Conservation (phyloP, 495 filamentous ascomycete species). For the Xylaria telfairii region DNA sequence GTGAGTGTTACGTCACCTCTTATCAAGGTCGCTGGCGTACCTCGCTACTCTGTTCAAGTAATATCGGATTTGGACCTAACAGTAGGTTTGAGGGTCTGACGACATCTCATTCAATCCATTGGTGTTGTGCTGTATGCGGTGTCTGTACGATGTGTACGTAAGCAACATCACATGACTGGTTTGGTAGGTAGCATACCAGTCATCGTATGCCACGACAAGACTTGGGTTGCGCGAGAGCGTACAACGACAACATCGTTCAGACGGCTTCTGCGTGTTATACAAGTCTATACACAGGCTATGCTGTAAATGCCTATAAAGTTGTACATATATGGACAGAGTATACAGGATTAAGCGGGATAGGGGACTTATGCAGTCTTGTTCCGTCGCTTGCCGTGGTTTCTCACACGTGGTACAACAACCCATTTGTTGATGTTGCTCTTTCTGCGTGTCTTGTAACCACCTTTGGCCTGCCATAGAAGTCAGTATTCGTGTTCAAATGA, state of each 20-base stretch:
- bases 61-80: background rate
- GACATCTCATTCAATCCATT: background rate
- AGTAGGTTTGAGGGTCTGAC: background rate
- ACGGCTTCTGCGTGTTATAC: slow-evolving; percentile 34
- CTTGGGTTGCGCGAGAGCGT: background rate
- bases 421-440: slow-evolving; percentile 77
- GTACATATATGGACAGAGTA: slow-evolving; percentile 39
- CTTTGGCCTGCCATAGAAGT: slow-evolving; percentile 73
- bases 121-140: background rate
- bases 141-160: background rate
- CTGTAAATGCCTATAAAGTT: slow-evolving; percentile 27
- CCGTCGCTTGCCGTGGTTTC: slow-evolving; percentile 78
- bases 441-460: slow-evolving; percentile 92
- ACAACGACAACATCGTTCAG: background rate
- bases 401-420: slow-evolving; percentile 73
- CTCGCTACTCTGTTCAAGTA: background rate
- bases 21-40: background rate
- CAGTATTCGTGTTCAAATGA: slow-evolving; percentile 34
- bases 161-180: background rate
- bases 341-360: slow-evolving; percentile 25
- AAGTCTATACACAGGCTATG: slow-evolving; percentile 35
- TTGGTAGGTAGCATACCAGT: background rate
- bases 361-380: slow-evolving; percentile 48
- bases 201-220: background rate
- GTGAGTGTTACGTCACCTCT: background rate